Evolutionary conservation across 306 rosid genomes (phyloP).

Genomic region (Sophora flavescens): DNA sequence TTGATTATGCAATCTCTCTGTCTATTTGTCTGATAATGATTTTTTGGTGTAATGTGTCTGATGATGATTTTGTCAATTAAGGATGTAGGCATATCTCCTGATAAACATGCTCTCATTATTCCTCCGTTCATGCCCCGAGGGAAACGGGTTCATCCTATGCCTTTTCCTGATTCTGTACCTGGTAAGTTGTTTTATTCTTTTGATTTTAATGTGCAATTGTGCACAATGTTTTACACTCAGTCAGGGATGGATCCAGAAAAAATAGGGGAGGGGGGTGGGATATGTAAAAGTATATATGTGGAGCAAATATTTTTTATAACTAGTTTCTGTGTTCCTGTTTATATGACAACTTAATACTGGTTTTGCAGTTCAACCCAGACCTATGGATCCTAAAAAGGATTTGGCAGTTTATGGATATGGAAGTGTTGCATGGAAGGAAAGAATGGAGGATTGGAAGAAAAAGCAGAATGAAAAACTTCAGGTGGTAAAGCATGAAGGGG

Average conservation of each 20-base stretch:
- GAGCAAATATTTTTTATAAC: neutral
- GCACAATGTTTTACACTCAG: neutral
- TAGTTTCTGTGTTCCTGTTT: neutral
- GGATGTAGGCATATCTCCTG: constrained; percentile 86
- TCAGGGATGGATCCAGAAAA: no score
- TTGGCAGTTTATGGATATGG: constrained; percentile 88
- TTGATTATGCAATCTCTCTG: constrained; percentile 9
- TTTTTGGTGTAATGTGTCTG: neutral
- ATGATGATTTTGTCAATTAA: constrained; percentile 36
- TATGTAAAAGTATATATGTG: no score
- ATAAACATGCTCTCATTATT: constrained; percentile 76
- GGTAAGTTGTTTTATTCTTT: constrained; percentile 51
- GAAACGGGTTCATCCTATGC: constrained; percentile 78
- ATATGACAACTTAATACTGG: neutral
- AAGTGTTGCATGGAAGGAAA: constrained; percentile 91
- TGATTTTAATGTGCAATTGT: neutral
- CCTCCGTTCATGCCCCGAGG: constrained; percentile 74
- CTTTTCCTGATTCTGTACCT: constrained; percentile 61
- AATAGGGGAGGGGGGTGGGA: no score
- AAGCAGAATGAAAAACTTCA: constrained; percentile 79
- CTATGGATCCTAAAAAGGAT: constrained; percentile 95
- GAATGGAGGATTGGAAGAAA: constrained; percentile 93
- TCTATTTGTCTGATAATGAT: constrained; percentile 40
- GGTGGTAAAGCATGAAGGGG: constrained; percentile 72
- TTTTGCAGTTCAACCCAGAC: constrained; percentile 73